These are phyloP conservation scores for Tolypocladium pustulatum DNA, from an alignment of 2,329 filamentous ascomycete genomes.

Conservation along the genomic window DNA sequence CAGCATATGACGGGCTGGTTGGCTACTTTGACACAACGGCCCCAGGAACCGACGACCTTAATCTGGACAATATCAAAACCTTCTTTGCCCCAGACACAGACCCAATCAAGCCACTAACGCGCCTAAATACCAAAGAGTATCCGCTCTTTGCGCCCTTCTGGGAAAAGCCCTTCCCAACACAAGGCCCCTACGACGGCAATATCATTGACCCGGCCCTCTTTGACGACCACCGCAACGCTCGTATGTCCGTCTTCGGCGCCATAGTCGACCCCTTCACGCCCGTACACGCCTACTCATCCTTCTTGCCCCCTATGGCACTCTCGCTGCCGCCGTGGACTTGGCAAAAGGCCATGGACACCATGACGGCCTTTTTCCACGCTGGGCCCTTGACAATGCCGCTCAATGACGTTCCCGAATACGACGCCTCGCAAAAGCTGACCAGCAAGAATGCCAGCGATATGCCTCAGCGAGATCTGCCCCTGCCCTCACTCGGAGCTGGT, in stretches of 20 bases:
- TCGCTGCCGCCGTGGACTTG: conserved; percentile 24
- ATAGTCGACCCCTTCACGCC: conserved; percentile 27
- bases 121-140: conserved; percentile 8
- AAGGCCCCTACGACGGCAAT: not conserved
- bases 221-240: conserved; percentile 5
- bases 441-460: not conserved
- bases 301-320: conserved; percentile 19
- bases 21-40: conserved; percentile 22
- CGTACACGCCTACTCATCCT: conserved; percentile 21
- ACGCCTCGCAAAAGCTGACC: not conserved
- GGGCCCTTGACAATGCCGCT: conserved; percentile 18
- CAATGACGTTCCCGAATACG: conserved; percentile 2
- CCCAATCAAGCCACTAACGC: conserved; percentile 3
- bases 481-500: not conserved
- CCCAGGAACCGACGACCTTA: conserved; percentile 7
- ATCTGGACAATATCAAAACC: conserved; percentile 15
- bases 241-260: conserved; percentile 14
- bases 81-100: conserved; percentile 9
- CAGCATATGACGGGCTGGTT: conserved; percentile 25
- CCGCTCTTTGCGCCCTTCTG: conserved; percentile 16
- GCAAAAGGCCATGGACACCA: conserved; percentile 23
- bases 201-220: not conserved
- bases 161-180: conserved; percentile 5
- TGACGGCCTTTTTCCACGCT: conserved; percentile 29
- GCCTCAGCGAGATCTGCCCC: not conserved